phyloP scores from a whole-genome alignment of 2,329 filamentous ascomycete genomes.

The Leptodontidium sp. region DNA sequence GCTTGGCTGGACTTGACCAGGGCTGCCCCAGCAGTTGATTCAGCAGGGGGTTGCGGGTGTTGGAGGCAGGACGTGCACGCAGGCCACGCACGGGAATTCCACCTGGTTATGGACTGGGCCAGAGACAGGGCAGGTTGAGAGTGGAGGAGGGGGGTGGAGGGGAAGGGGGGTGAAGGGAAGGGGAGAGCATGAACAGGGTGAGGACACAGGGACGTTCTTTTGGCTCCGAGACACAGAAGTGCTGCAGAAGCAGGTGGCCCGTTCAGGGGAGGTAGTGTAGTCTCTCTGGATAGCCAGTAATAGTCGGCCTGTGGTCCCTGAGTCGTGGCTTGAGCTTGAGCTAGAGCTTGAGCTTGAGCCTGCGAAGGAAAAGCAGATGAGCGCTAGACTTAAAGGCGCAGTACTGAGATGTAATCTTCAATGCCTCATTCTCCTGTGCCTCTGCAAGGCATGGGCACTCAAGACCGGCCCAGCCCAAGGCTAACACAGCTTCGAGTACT shows the following conservation, averaged over 20 bases:
- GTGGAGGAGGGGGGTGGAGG: neutral
- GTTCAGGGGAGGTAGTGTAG: constrained; percentile 29
- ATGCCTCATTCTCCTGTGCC: neutral
- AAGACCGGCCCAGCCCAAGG: too few relatives aligned
- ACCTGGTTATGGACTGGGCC: constrained; percentile 31
- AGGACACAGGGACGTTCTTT: constrained; percentile 16
- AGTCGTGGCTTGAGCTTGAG: constrained; percentile 33
- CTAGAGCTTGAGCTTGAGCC: neutral
- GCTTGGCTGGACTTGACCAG: constrained; percentile 10
- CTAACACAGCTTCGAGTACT: too few relatives aligned
- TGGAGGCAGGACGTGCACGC: constrained; percentile 34
- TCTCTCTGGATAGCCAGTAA: constrained; percentile 1
- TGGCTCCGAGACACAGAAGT: constrained; percentile 34
- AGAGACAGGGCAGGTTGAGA: neutral
- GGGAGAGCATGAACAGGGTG: neutral
- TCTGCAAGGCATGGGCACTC: neutral
- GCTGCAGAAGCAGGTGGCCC: constrained; percentile 30
- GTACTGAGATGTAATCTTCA: too few relatives aligned
- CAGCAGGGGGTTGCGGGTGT: constrained; percentile 31
- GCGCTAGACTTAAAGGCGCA: neutral
- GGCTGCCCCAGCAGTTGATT: constrained; percentile 21
- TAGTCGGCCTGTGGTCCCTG: constrained; percentile 27
- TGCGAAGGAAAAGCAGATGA: neutral
- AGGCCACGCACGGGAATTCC: constrained; percentile 27
- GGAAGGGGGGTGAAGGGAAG: neutral